Evolutionary conservation across 345 rosid species (phyloP), one percentile per base, ranked within the genome.

Genomic region (Laguncularia racemosa): DNA sequence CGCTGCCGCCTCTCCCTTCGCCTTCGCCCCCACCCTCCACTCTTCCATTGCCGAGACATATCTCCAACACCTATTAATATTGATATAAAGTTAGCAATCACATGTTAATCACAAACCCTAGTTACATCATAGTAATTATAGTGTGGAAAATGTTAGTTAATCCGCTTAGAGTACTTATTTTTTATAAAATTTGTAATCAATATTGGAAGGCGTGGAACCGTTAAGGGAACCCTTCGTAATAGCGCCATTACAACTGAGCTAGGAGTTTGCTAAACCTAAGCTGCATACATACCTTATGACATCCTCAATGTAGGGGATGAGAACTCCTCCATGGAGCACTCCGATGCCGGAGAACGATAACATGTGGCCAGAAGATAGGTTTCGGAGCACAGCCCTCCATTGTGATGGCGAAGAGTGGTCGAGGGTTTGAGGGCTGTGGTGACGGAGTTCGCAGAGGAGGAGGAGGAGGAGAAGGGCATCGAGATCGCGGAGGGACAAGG

Each of bases 381-480:
- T 50, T 0, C 61, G 59, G 52, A 95, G 73, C 16, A 74, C 63
- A n/a, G 33, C 50, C 14, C 88, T 79, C 96, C 97, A 95, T 17
- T 71, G 64, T 17, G 67, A 50, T 8, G 65, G 69, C 7, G 86
- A 75, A 50, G 77, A 56, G 51, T 62, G 55, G 55, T 62, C 60
- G 19, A 95, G 76, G 13, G 75, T 65, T 16, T 78, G 64, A 10
- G 99, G 95, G 65, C 78, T 55, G 16, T 71, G 71, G 17, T 82
- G 92, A 49, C 81, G 88, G 43, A 81, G 68, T 50, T 95, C 95
- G 51, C 97, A 90, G 23, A 88, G 89, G 57, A 87, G 76, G 58
- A 95, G 84, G 67, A 90, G 96, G 46, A 90, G 89, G 17, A 84
- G 59, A n/a, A 67, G 84, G 0, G 95, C 76, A 71, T 87, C 97